A percentile compares a stretch with the other conserved stretches of the same genome.
These are phyloP conservation scores for Ophiostoma pallidulum DNA, from an alignment of 2,329 filamentous ascomycete species.

Conservation along the genomic window DNA sequence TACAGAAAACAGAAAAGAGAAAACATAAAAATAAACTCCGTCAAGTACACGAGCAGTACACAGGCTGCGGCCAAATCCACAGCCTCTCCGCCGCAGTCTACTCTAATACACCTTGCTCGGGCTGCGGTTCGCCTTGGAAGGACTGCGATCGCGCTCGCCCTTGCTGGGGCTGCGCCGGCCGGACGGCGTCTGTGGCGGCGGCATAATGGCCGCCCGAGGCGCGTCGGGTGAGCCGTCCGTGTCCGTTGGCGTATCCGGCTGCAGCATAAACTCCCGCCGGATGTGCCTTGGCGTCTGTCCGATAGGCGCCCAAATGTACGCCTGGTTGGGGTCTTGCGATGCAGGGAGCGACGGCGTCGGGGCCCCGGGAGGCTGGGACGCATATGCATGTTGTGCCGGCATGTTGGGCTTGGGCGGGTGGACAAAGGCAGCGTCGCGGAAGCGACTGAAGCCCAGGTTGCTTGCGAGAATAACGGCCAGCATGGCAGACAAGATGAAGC, in stretches of 20 bases:
- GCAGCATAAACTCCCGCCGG: constrained; percentile 31
- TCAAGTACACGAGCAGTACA: no score
- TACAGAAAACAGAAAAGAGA: no score
- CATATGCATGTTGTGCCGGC: constrained; percentile 16
- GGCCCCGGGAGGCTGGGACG: constrained; percentile 19
- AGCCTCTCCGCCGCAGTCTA: no score
- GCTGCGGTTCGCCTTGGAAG: constrained; percentile 34
- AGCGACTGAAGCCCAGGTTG: constrained; percentile 36
- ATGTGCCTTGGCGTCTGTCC: constrained; percentile 38
- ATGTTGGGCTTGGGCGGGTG: constrained; percentile 9
- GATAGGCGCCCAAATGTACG: constrained; percentile 42
- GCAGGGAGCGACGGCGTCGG: constrained; percentile 20
- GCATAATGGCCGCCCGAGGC: constrained; percentile 31
- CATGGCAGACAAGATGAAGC: constrained; percentile 42
- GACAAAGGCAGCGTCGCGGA: constrained; percentile 23
- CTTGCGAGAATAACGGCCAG: constrained; percentile 40
- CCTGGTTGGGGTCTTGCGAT: constrained; percentile 27
- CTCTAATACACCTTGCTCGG: constrained; percentile 30
- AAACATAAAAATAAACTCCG: no score
- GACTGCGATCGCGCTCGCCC: constrained; percentile 38
- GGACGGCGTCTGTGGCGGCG: constrained; percentile 38
- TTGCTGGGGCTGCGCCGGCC: constrained; percentile 40
- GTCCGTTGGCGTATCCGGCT: constrained; percentile 38
- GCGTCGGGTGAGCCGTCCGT: constrained; percentile 40
- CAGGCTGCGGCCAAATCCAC: no score